Conservation (phyloP, 805 yeast species). For the Lipomyces anomalus region DNA sequence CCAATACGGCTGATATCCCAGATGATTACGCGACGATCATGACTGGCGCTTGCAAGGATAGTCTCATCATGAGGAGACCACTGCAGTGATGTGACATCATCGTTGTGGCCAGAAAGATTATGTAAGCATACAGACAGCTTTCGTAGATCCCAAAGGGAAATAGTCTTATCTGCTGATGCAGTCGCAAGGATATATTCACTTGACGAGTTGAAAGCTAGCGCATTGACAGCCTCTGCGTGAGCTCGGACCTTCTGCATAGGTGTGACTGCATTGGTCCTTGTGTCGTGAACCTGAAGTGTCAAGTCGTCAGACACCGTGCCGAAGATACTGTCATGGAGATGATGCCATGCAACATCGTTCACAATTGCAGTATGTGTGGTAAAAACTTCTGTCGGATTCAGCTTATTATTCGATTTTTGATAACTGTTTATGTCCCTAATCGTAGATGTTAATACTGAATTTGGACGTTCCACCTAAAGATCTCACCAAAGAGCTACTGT, state of each 20-base stretch:
- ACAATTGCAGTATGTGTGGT: constrained; percentile 52
- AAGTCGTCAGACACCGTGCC: constrained; percentile 71
- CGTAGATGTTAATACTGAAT: too few species aligned
- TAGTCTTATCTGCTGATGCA: constrained; percentile 71
- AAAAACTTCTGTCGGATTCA: constrained; percentile 45
- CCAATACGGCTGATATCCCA: constrained; percentile 68
- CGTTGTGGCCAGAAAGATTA: constrained; percentile 61
- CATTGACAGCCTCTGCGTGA: constrained; percentile 58
- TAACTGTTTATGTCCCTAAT: constrained; percentile 40
- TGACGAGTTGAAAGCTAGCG: constrained; percentile 61
- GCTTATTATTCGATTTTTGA: constrained; percentile 24
- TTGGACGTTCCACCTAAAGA: too few species aligned
- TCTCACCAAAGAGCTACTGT: constrained; percentile 72
- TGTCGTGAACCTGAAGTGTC: constrained; percentile 56
- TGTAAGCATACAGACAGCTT: constrained; percentile 54
- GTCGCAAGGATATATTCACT: constrained; percentile 55
- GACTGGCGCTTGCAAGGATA: constrained; percentile 51
- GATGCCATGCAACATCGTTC: constrained; percentile 62
- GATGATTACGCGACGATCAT: constrained; percentile 63
- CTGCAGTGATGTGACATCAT: constrained; percentile 49
- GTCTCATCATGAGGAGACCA: constrained; percentile 49
- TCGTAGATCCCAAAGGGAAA: constrained; percentile 70
- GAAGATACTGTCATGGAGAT: constrained; percentile 41
- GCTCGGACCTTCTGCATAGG: constrained; percentile 43
- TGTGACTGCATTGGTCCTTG: constrained; percentile 38